Base-by-base conservation (phyloP, 1,139 yeast genomes). In the Candida pseudoviswanathii region DNA sequence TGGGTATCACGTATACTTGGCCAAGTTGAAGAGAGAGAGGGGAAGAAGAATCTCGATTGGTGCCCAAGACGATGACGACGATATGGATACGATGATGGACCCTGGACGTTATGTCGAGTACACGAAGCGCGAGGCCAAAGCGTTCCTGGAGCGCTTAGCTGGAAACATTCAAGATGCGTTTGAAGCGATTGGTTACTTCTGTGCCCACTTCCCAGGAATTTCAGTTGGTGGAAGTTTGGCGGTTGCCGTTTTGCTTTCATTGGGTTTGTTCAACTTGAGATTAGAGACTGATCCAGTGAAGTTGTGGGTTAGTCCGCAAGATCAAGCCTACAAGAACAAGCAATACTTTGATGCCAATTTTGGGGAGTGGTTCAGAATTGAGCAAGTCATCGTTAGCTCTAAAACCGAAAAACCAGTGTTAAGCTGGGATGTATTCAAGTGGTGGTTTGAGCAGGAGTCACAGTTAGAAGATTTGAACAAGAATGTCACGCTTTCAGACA, bases 331-430 rank as follows among this genome's bases (percentile, higher is more conserved):
- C 52, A 72, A 79, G 41, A 85, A 94, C 60, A 85, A 86, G 61
- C 71, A 77, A 48, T 84, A 77, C 58, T 94, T 85, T 62, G 97
- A 94, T 62, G 75, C 78, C 11, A 80, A 83, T 51, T 94, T 94
- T 67, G 97, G 98, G 0, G 96, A 96, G 41, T 94, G 95, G 75
- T 94, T 86, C 69, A 78, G 98, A 59, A 81, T 91, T 3, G 94
- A 91, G 60, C 98, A 94, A 67, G 71, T 89, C 1, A 89, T 89
- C 55, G 70, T 94, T 7, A 86, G 89, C 30, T 86, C 86, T 54
- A 84, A 82, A 11, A 76, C 87, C 7, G 86, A 85, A 3, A 47
- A 81, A 81, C 51, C 87, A 71, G 47, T 92, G 40, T 71, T 81
- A 37, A 72, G 72, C 45, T 89, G 89, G 77, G 85, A 82, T 0